phyloP scores from a whole-genome alignment of 2,329 filamentous ascomycete genomes.

The Escovopsis sp. region DNA sequence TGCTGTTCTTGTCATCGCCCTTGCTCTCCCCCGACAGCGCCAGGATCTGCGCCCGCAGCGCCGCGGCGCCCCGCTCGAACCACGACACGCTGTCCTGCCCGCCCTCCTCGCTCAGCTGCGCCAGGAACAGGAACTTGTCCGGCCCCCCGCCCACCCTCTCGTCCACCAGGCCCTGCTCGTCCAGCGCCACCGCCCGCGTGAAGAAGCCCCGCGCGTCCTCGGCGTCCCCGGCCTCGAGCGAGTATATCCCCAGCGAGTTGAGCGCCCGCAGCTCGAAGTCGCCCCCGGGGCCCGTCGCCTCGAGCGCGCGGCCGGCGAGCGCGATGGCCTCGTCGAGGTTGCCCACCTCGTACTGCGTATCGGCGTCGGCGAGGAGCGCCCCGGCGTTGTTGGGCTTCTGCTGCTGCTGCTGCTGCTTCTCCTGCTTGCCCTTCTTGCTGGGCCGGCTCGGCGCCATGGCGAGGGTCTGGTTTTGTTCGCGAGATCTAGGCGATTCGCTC shows the following conservation, averaged over 20 bases:
- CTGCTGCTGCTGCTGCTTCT: constrained; percentile 1
- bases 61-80: constrained; percentile 56
- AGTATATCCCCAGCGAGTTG: constrained; percentile 67
- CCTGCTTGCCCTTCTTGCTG: constrained; percentile 21
- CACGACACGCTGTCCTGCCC: constrained; percentile 50
- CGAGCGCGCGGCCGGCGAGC: constrained; percentile 29
- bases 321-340: constrained; percentile 25
- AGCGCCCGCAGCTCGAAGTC: constrained; percentile 48
- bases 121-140: constrained; percentile 90
- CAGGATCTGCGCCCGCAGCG: constrained; percentile 58
- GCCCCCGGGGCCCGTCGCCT: constrained; percentile 27
- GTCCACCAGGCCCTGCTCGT: constrained; percentile 56
- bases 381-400: constrained; percentile 12
- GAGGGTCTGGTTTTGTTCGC: not conserved
- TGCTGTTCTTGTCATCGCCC: not conserved
- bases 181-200: constrained; percentile 55
- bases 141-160: constrained; percentile 66
- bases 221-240: constrained; percentile 68
- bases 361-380: constrained; percentile 23
- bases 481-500: too few species aligned
- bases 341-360: constrained; percentile 27
- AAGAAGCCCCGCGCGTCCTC: constrained; percentile 62
- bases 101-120: constrained; percentile 67
- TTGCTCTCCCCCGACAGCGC: constrained; percentile 28
- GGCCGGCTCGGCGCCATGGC: constrained; percentile 29